Conservation (phyloP, 352 stramenopile species). For the Pseudoperonospora humuli region DNA sequence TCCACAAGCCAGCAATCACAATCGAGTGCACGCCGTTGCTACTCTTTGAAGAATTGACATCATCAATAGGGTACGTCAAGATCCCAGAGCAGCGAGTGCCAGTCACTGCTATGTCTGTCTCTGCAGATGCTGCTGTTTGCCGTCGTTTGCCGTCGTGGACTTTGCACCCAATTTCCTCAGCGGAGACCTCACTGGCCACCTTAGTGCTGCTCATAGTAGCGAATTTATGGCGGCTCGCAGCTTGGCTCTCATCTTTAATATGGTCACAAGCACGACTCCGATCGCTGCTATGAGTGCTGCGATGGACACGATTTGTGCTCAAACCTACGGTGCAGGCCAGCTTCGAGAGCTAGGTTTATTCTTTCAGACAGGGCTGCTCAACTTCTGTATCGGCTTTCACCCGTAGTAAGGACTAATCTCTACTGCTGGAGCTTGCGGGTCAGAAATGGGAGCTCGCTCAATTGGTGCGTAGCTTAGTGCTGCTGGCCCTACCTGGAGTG, state of each 20-base stretch:
- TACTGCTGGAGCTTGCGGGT: constrained; percentile 69
- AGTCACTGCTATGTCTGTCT: constrained; percentile 16
- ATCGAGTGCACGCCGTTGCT: constrained; percentile 22
- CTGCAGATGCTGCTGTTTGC: constrained; percentile 43
- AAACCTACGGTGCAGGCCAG: constrained; percentile 81
- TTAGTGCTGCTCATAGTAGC: constrained; percentile 49
- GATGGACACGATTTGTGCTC: constrained; percentile 85
- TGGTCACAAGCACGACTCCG: constrained; percentile 76
- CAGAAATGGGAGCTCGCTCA: constrained; percentile 60
- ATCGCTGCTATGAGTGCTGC: constrained; percentile 78
- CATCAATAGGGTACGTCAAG: constrained; percentile 1
- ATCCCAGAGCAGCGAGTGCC: constrained; percentile 13
- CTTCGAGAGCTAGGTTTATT: constrained; percentile 82
- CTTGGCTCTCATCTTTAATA: constrained; percentile 73
- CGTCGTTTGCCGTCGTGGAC: constrained; percentile 65
- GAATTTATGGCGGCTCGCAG: constrained; percentile 73
- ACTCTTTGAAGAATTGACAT: constrained; percentile 10
- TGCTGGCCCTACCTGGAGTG: constrained; percentile 67
- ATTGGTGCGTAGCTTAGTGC: constrained; percentile 55
- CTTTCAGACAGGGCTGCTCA: constrained; percentile 71
- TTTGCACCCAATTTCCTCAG: constrained; percentile 59
- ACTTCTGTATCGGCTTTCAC: constrained; percentile 60
- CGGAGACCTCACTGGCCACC: constrained; percentile 59
- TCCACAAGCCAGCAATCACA: constrained; percentile 10
- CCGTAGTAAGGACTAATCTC: constrained; percentile 54